Percentiles rank a stretch among this genome's conserved stretches.
phyloP scores from a whole-genome alignment of 345 rosid species.

The Salix dunnii region DNA sequence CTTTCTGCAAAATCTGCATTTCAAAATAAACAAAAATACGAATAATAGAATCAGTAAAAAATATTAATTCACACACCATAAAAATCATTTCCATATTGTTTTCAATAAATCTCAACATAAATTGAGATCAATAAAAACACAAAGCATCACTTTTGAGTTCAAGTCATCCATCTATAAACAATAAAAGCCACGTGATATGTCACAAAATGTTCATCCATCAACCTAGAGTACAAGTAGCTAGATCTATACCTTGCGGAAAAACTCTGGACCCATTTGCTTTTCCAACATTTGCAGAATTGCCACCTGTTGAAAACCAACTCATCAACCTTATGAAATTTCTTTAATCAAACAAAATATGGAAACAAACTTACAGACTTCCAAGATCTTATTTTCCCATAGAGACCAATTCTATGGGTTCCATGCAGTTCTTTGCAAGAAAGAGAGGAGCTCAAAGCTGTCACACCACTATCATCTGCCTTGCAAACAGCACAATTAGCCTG shows the following conservation, averaged over 20 bases:
- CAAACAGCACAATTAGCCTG: slow-evolving; percentile 96
- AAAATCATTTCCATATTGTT: background rate
- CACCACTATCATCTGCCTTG: slow-evolving; percentile 89
- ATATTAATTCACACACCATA: slow-evolving; percentile 6
- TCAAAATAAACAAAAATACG: slow-evolving; percentile 6
- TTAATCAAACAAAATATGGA: slow-evolving; percentile 5
- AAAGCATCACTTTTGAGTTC: background rate
- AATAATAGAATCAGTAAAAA: background rate
- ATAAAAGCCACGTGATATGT: background rate
- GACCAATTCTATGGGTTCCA: slow-evolving; percentile 81
- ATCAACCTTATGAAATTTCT: slow-evolving; percentile 8
- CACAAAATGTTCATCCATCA: background rate
- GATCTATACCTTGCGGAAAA: slow-evolving; percentile 73
- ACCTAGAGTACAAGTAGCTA: slow-evolving; percentile 5
- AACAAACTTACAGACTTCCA: slow-evolving; percentile 89
- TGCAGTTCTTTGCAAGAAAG: slow-evolving; percentile 80
- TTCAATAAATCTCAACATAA: background rate
- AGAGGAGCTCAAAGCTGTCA: slow-evolving; percentile 73
- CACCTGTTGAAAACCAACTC: slow-evolving; percentile 46
- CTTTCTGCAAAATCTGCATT: slow-evolving; percentile 84
- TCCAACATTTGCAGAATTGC: slow-evolving; percentile 96
- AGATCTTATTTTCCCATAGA: slow-evolving; percentile 85
- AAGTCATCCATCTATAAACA: background rate
- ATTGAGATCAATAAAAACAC: background rate
- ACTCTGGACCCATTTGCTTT: slow-evolving; percentile 99